Conservation (phyloP, 1,139 yeast species). For the Lodderomyces theae region DNA sequence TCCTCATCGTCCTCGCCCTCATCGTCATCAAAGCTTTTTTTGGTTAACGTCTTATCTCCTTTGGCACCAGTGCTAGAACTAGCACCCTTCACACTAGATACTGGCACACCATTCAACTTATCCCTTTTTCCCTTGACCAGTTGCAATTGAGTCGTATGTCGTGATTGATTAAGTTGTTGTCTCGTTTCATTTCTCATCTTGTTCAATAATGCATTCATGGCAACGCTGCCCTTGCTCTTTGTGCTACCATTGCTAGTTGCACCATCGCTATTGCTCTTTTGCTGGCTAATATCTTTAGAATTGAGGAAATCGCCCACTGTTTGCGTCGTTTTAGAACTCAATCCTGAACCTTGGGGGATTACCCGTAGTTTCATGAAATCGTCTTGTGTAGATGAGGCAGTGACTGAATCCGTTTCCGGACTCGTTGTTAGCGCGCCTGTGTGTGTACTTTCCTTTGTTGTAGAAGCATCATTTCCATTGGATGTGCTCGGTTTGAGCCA, state of each 20-base stretch:
- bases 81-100: neutral
- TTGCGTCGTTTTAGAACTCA: conserved; percentile 7
- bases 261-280: conserved; percentile 1
- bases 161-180: conserved; percentile 7
- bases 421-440: no score
- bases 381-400: conserved; percentile 6
- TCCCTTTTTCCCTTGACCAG: conserved; percentile 1
- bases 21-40: conserved; percentile 12
- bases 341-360: conserved; percentile 40
- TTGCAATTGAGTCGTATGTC: neutral
- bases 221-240: conserved; percentile 16
- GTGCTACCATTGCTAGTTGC: neutral
- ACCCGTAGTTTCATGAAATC: conserved; percentile 43
- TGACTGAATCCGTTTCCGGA: neutral
- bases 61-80: neutral
- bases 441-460: neutral
- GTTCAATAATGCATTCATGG: conserved; percentile 47
- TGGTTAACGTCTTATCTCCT: no score
- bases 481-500: conserved; percentile 37
- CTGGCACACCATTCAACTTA: neutral
- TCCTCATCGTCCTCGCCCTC: conserved; percentile 8
- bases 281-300: conserved; percentile 13
- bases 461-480: neutral
- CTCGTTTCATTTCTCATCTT: conserved; percentile 38
- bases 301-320: conserved; percentile 35